These are phyloP conservation scores for Scleroderma citrinum DNA, from an alignment of 768 basidiomycete species.

Conservation along the genomic window DNA sequence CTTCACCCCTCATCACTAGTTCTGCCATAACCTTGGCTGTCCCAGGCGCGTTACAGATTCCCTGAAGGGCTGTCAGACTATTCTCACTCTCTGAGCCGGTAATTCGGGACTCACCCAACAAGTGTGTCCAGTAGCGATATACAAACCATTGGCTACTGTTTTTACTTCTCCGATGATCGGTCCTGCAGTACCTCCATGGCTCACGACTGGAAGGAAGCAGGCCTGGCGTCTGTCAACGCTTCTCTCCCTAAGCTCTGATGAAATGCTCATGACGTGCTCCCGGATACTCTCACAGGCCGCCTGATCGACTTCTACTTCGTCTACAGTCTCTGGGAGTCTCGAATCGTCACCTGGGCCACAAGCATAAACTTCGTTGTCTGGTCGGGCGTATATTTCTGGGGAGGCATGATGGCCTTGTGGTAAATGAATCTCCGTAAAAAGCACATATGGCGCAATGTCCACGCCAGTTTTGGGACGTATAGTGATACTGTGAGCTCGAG, in stretches of 20 bases:
- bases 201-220: constrained; percentile 72
- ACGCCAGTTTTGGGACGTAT: constrained; percentile 43
- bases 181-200: constrained; percentile 40
- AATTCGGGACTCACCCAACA: constrained; percentile 54
- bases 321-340: constrained; percentile 61
- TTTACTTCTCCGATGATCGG: constrained; percentile 68
- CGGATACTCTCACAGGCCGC: constrained; percentile 50
- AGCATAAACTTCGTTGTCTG: constrained; percentile 63
- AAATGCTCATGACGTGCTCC: constrained; percentile 56
- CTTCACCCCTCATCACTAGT: constrained; percentile 62
- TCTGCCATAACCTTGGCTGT: constrained; percentile 72
- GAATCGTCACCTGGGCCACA: constrained; percentile 77
- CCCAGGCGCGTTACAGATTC: constrained; percentile 79
- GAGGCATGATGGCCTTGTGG: constrained; percentile 29
- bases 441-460: constrained; percentile 64
- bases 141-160: constrained; percentile 53
- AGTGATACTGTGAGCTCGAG: constrained; percentile 69
- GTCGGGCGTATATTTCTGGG: constrained; percentile 71
- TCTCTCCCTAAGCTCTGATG: constrained; percentile 49
- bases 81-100: not conserved
- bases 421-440: constrained; percentile 73
- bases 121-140: constrained; percentile 73
- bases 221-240: constrained; percentile 54
- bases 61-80: constrained; percentile 34
- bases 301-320: constrained; percentile 59